A percentile compares a stretch with the other conserved stretches of the same genome.
Conservation (phyloP, 441 rosid species). For the Francoa sonchifolia region DNA sequence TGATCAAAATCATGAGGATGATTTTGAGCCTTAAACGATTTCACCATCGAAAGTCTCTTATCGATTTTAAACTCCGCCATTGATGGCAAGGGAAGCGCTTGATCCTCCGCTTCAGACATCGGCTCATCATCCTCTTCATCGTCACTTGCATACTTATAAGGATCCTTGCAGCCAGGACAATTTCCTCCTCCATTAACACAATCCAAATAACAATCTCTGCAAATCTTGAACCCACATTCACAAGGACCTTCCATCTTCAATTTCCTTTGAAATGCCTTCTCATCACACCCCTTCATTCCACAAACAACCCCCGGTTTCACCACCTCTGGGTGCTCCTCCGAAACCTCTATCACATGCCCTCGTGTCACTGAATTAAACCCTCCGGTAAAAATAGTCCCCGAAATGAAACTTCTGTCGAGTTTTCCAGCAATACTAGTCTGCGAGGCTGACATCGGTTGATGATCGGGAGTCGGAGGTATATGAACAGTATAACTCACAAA, state of each 20-base stretch:
- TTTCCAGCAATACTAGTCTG: conserved; percentile 29
- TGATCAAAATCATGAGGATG: conserved; percentile 65
- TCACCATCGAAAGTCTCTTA: conserved; percentile 66
- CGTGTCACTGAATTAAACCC: conserved; percentile 71
- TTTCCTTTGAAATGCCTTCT: conserved; percentile 38
- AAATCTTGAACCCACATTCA: conserved; percentile 61
- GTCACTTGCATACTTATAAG: conserved; percentile 39
- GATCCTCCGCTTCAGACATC: conserved; percentile 37
- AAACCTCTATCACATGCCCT: conserved; percentile 52
- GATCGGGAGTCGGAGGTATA: conserved; percentile 78
- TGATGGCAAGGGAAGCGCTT: conserved; percentile 53
- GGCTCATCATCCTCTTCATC: conserved; percentile 25
- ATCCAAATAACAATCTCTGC: conserved; percentile 64
- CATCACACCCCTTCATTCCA: conserved; percentile 73
- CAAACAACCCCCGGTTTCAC: conserved; percentile 33
- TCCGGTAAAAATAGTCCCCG: conserved; percentile 62
- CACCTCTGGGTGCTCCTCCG: conserved; percentile 25
- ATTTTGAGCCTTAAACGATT: conserved; percentile 50
- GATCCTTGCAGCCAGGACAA: conserved; percentile 78
- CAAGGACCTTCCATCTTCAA: conserved; percentile 22
- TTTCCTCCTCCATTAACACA: conserved; percentile 36
- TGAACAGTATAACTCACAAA: conserved; percentile 61
- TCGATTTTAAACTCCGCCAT: conserved; percentile 42
- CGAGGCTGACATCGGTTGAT: conserved; percentile 43
- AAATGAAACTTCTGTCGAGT: conserved; percentile 33